Conservation (phyloP, 2,329 filamentous ascomycete genomes). For the Pyrenophora seminiperda region DNA sequence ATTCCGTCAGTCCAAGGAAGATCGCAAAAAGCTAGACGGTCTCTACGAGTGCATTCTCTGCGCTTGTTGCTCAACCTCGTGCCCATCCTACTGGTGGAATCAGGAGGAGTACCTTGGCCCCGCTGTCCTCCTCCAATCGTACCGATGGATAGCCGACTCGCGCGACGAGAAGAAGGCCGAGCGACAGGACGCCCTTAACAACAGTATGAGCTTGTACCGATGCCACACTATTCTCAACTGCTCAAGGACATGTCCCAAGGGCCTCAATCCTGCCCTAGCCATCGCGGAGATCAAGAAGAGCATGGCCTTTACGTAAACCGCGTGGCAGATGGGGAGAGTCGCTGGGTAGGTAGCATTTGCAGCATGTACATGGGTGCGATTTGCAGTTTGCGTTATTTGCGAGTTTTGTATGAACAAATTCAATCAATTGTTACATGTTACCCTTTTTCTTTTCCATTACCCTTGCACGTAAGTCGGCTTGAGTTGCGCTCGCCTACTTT, state of each 20-base stretch:
- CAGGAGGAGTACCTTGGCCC: conserved; percentile 97
- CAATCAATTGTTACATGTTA: conserved; percentile 7
- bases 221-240: conserved; percentile 99
- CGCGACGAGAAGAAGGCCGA: conserved; percentile 87
- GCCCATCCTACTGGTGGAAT: conserved; percentile 99
- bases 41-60: conserved; percentile 99
- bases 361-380: conserved; percentile 14
- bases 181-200: conserved; percentile 90
- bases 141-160: conserved; percentile 95
- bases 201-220: conserved; percentile 98
- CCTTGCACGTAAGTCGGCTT: too few species aligned
- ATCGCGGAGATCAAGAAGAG: conserved; percentile 99
- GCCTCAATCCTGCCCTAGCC: conserved; percentile 90
- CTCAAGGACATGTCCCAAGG: conserved; percentile 97
- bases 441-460: not conserved
- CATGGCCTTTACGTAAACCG: conserved; percentile 66
- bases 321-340: not conserved
- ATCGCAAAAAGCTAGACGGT: conserved; percentile 95
- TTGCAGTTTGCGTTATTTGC: conserved; percentile 17
- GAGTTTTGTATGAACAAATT: conserved; percentile 13
- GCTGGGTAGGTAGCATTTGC: conserved; percentile 2
- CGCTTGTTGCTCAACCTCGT: conserved; percentile 98
- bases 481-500: too few species aligned
- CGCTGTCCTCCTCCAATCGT: conserved; percentile 94
- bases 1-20: conserved; percentile 85